Conservation (phyloP, 1,284 basidiomycete species). For the Singerocomus inundabilis region DNA sequence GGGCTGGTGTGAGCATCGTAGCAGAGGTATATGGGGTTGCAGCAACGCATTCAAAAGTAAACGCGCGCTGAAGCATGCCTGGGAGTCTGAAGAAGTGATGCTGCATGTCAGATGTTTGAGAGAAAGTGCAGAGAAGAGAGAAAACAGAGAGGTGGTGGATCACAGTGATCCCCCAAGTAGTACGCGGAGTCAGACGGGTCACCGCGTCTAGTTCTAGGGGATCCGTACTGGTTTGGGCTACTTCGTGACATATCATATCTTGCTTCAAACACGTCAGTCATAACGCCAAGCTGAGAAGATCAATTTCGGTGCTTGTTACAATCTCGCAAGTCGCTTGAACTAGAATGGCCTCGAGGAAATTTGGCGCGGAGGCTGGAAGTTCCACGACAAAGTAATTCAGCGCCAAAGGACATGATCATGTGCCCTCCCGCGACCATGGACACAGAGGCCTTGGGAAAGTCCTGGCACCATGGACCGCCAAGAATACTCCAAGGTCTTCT, state of each 20-base stretch:
- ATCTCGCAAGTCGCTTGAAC: too few relatives aligned
- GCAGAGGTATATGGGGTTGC: conserved; percentile 24
- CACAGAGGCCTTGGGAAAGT: not conserved
- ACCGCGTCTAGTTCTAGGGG: too few relatives aligned
- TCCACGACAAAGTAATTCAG: too few relatives aligned
- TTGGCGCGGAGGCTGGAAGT: too few relatives aligned
- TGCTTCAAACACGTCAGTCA: too few relatives aligned
- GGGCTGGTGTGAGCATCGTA: conserved; percentile 20
- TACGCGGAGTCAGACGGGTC: not conserved
- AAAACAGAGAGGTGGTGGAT: conserved; percentile 3
- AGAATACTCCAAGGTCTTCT: not conserved
- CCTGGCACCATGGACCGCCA: too few relatives aligned
- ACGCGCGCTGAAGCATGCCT: conserved; percentile 2
- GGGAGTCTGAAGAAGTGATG: conserved; percentile 7
- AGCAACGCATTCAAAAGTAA: conserved; percentile 18
- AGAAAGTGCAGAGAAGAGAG: not conserved
- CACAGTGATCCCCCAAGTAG: not conserved
- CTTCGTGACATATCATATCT: too few relatives aligned
- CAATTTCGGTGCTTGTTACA: too few relatives aligned
- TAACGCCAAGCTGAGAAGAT: too few relatives aligned
- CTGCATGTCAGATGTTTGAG: conserved; percentile 4
- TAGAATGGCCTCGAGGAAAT: too few relatives aligned
- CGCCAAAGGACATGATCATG: too few relatives aligned
- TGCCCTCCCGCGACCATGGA: not conserved
- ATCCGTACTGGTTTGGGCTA: too few relatives aligned